Base-by-base conservation (phyloP, 192 early-diverging fungal genomes). In the Backusella luteola region DNA sequence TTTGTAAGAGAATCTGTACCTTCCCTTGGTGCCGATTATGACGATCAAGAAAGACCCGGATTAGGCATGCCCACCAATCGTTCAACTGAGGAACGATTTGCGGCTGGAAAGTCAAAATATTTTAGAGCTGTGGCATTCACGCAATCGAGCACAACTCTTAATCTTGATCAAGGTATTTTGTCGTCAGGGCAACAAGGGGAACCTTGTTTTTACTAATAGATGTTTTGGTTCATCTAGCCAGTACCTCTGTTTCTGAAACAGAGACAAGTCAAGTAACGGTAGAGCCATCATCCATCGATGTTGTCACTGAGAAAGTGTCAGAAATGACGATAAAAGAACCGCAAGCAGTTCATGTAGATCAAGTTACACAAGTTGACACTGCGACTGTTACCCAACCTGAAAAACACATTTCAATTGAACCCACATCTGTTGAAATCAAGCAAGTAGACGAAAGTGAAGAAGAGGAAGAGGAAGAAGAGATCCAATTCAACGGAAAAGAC, bases 21-120 rank as follows among this genome's bases (percentile, higher is more conserved):
- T 41, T 69, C 68, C 12, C 36, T 69, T 38, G 68, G 68, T 39
- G 34, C 36, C 7, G 19, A 39, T 21, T 69, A 69, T 41, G 68
- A 69, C 68, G 68, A 41, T 38, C 23, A 69, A 38, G 68, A 69
- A 39, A 35, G 68, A 21, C 68, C 68, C 23, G 68, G 68, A n/a
- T 69, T 69, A 23, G 68, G 68, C n/a, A 29, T 23, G 41, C 17
- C 70, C 9, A 23, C 41, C 44, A 46, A 23, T 23, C n/a, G n/a
- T 11, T n/a, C 35, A 34, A 71, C 26, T 19, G 38, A 69, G 5
- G 1, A 26, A 26, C 70, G 42, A 34, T 71, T 71, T 71, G 70
- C 70, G 0, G 23, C 32, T 19, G 70, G 70, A 71, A 71, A 71
- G 12, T 71, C 70, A 12, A 71, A 71, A 14, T 71, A 71, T 49